Conservation (phyloP, 1,284 basidiomycete genomes). For the Leccinum olivaceoglutinosum region DNA sequence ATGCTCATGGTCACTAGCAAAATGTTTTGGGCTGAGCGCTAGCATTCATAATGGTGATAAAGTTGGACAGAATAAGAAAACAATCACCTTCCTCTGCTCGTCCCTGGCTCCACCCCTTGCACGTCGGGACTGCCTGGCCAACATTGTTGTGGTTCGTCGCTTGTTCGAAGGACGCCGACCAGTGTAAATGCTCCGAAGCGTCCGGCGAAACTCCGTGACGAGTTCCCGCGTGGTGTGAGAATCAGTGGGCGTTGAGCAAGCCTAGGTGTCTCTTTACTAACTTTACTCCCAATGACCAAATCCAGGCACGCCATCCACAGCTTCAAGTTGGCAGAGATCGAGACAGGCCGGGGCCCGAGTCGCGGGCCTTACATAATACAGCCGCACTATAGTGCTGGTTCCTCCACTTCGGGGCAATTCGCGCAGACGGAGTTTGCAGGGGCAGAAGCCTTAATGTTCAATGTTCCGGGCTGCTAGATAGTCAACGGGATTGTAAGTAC, state of each 20-base stretch:
- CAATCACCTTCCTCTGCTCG: background rate
- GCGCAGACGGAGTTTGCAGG: too few species aligned
- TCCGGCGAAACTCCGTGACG: background rate
- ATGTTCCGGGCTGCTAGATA: too few species aligned
- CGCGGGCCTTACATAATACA: constrained; percentile 32
- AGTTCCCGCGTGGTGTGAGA: background rate
- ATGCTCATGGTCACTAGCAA: background rate
- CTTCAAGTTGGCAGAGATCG: background rate
- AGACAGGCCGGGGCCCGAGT: too few species aligned
- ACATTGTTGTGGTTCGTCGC: background rate
- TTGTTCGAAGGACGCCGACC: background rate
- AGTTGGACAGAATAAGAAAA: background rate
- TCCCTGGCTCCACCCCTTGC: background rate
- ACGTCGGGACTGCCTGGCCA: background rate
- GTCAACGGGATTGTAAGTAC: too few species aligned
- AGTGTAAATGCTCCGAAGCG: background rate
- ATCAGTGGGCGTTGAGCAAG: background rate
- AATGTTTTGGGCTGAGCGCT: background rate
- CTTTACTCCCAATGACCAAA: background rate
- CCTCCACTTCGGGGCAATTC: too few species aligned
- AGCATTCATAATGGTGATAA: background rate
- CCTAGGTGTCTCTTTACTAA: background rate
- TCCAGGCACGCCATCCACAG: background rate
- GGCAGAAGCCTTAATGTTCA: too few species aligned
- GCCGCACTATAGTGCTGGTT: too few species aligned